phyloP scores from a whole-genome alignment of 768 basidiomycete genomes.

The Russula sp. region DNA sequence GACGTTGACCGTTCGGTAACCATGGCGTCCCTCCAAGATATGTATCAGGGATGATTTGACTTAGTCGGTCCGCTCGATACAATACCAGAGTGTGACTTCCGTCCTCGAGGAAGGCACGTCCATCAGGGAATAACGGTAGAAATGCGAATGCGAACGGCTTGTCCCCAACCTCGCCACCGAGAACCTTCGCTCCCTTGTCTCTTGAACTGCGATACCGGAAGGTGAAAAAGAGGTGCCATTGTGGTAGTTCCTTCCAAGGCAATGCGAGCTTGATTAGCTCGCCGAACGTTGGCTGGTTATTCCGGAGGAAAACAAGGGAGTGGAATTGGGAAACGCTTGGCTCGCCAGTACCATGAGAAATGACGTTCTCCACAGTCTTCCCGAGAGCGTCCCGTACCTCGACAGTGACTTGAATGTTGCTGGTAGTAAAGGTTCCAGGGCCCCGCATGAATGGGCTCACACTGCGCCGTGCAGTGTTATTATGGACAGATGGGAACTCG shows the following conservation, averaged over 20 bases:
- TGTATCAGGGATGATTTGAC: conserved; percentile 56
- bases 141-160: conserved; percentile 90
- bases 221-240: conserved; percentile 93
- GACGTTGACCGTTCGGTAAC: conserved; percentile 51
- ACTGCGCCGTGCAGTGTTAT: conserved; percentile 50
- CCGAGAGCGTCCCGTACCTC: conserved; percentile 81
- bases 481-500: conserved; percentile 65
- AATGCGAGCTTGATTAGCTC: conserved; percentile 89
- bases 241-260: conserved; percentile 60
- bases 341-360: conserved; percentile 86
- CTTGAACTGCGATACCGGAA: conserved; percentile 71
- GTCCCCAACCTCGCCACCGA: conserved; percentile 48
- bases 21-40: conserved; percentile 73
- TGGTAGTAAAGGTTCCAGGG: conserved; percentile 50
- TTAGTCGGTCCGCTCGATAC: conserved; percentile 75
- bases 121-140: conserved; percentile 78
- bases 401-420: conserved; percentile 85
- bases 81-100: conserved; percentile 83
- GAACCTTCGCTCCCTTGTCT: conserved; percentile 44
- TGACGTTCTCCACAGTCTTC: conserved; percentile 59
- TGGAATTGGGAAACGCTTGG: conserved; percentile 74
- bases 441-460: conserved; percentile 59
- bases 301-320: conserved; percentile 88
- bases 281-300: conserved; percentile 86
- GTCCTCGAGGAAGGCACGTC: conserved; percentile 79